Evolutionary conservation across 2,329 filamentous ascomycete species (phyloP), one percentile per base, ranked within the genome.

Genomic region (Meredithiella fracta): DNA sequence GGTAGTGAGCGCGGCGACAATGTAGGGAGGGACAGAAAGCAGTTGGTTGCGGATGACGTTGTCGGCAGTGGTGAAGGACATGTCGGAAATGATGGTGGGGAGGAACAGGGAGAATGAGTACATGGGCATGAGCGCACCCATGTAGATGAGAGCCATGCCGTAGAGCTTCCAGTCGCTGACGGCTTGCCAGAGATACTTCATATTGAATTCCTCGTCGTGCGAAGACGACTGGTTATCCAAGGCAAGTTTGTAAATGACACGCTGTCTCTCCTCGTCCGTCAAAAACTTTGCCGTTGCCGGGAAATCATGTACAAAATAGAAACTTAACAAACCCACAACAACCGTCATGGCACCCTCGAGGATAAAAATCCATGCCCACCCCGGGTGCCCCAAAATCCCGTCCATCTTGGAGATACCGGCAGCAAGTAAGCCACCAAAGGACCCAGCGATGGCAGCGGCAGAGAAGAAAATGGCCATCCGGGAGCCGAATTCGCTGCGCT

Each of bases 91-190:
- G 64, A 94, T 94, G 17, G 81, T 85, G 0, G 88, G 88, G 1
- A 91, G 69, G 69, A 94, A 90, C 3, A 90, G 73, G 1, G 78
- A 82, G 68, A 89, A 88, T 2, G 81, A 80, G 65, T 89, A 90
- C 3, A 90, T 71, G 0, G 84, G 76, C 64, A 82, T 83, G 60
- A 85, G 77, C 40, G 74, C 75, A 1, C 86, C 86, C 80, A 88
- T 87, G 66, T 89, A 92, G 58, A 91, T 82, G 47, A 85, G 67
- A 66, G 86, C 84, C 11, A 79, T 83, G 1, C 76, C 71, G 68
- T 81, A 92, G 20, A 84, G 94, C 72, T 94, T 94, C 83, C 86
- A 94, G 65, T 94, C 88, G 58, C 76, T 82, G 17, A 91, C 62
- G 5, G 80, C 81, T 11, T 78, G 76, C 76, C 79, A 86, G 59